Evolutionary conservation across 2,329 filamentous ascomycete genomes (phyloP).

Genomic region (Sclerotinia glacialis): DNA sequence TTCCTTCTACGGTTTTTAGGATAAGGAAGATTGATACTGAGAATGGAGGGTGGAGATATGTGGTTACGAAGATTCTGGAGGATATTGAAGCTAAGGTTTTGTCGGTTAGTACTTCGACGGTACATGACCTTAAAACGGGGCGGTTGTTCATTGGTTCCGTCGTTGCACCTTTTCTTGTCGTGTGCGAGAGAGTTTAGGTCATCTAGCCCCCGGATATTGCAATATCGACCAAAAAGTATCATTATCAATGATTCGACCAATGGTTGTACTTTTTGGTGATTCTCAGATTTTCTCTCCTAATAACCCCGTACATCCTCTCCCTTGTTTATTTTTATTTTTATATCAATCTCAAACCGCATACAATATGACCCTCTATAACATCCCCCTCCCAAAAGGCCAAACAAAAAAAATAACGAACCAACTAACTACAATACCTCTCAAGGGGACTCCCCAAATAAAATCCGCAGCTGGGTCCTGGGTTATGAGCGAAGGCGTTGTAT

Average conservation of each 20-base stretch:
- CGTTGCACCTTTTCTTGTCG: not conserved
- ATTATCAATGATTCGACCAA: not conserved
- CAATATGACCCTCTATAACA: not conserved
- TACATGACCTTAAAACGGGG: conserved; percentile 11
- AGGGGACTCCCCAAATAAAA: not conserved
- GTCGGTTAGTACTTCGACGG: not conserved
- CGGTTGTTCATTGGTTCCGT: conserved; percentile 2
- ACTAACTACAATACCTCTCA: not conserved
- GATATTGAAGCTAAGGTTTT: conserved; percentile 8
- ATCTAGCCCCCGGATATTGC: too few relatives aligned
- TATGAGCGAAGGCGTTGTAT: too few relatives aligned
- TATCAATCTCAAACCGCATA: too few relatives aligned
- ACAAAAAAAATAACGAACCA: too few relatives aligned
- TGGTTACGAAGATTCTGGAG: conserved; percentile 9
- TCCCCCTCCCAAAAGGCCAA: not conserved
- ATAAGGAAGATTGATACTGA: not conserved
- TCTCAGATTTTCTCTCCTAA: too few relatives aligned
- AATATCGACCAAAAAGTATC: not conserved
- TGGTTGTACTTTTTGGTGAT: too few relatives aligned
- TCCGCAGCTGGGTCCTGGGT: not conserved
- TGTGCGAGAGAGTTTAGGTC: not conserved
- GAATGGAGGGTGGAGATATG: conserved; percentile 2
- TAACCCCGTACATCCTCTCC: not conserved
- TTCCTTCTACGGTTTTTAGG: not conserved
- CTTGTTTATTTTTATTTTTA: too few relatives aligned